Evolutionary conservation across 257 asterid genomes (phyloP).

Genomic region (Primulina tabacum): DNA sequence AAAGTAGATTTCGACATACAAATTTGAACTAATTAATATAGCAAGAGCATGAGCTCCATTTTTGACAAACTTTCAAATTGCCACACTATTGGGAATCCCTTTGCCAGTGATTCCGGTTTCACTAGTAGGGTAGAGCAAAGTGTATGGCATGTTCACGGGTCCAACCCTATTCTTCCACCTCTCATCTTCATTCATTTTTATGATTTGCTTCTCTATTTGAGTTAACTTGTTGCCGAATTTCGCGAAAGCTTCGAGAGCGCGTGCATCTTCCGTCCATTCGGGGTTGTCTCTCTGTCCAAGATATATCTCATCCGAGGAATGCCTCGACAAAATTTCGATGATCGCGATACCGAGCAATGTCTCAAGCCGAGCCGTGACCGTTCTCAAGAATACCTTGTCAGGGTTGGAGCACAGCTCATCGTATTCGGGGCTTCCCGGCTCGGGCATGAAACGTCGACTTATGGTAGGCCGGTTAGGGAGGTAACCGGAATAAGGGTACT

Average conservation of each 20-base stretch:
- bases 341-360: constrained; percentile 59
- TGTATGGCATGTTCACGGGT: constrained; percentile 39
- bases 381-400: constrained; percentile 54
- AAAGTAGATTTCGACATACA: too few relatives aligned
- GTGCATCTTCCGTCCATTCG: constrained; percentile 62
- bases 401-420: constrained; percentile 61
- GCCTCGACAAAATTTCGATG: constrained; percentile 68
- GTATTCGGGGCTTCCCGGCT: constrained; percentile 48
- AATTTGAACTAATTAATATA: too few relatives aligned
- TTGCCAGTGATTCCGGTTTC: constrained; percentile 41
- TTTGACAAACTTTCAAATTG: constrained; percentile 20
- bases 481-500: constrained; percentile 66
- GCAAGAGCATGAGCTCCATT: too few relatives aligned
- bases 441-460: constrained; percentile 69
- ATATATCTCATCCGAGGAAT: constrained; percentile 58
- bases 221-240: constrained; percentile 46
- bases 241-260: constrained; percentile 46
- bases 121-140: constrained; percentile 42
- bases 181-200: constrained; percentile 43
- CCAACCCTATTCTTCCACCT: constrained; percentile 42
- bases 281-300: constrained; percentile 57
- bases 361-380: constrained; percentile 60
- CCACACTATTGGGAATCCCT: constrained; percentile 49
- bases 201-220: constrained; percentile 42
- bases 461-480: constrained; percentile 61